phyloP scores from a whole-genome alignment of 2,329 filamentous ascomycete species.

The Epichloe festucae region DNA sequence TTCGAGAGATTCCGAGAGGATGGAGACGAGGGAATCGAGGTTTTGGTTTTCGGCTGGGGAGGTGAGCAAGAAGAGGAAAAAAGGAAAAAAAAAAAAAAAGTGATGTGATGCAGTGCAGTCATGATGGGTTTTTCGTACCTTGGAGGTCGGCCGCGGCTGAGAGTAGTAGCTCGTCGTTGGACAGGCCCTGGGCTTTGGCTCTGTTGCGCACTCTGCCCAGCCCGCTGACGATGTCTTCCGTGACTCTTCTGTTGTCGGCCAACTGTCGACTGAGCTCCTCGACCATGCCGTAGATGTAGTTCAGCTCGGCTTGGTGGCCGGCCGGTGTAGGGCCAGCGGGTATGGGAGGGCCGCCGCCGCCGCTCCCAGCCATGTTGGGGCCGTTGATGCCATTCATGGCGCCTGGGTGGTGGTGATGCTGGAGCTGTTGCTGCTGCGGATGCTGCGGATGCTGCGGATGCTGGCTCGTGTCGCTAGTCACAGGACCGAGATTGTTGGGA shows the following conservation, averaged over 20 bases:
- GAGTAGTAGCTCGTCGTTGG: constrained; percentile 45
- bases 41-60: constrained; percentile 42
- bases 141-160: constrained; percentile 43
- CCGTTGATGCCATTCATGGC: constrained; percentile 39
- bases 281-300: constrained; percentile 55
- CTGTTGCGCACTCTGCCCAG: constrained; percentile 47
- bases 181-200: constrained; percentile 37
- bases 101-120: background rate
- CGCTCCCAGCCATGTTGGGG: constrained; percentile 27
- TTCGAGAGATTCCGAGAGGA: constrained; percentile 49
- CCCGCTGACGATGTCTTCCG: constrained; percentile 51
- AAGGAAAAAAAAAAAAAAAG: background rate
- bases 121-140: constrained; percentile 23
- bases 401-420: constrained; percentile 9
- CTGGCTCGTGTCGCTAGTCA: constrained; percentile 1
- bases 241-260: constrained; percentile 45
- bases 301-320: constrained; percentile 54
- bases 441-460: constrained; percentile 5
- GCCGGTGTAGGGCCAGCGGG: constrained; percentile 45
- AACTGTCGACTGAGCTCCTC: constrained; percentile 52
- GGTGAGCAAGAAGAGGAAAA: too few species aligned
- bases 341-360: constrained; percentile 14
- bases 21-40: constrained; percentile 47
- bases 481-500: background rate
- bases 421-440: constrained; percentile 4